A percentile compares a stretch with the other conserved stretches of the same genome.
These are phyloP conservation scores for Podila epicladia DNA, from an alignment of 192 early-diverging fungal species.

Conservation along the genomic window DNA sequence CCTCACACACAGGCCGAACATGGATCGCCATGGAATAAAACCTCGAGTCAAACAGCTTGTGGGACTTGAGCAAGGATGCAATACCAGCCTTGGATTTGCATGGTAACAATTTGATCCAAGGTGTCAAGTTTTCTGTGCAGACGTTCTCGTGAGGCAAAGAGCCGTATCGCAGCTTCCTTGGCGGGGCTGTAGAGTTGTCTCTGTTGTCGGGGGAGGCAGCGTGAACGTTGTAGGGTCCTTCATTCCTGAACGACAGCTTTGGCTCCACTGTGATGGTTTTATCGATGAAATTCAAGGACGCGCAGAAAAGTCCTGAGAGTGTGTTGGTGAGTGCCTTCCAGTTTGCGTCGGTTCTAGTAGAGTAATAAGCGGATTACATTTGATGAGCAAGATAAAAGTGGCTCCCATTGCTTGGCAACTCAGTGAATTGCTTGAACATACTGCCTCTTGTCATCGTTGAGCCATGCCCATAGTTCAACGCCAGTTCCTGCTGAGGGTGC, in stretches of 20 bases:
- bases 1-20: conserved; percentile 63
- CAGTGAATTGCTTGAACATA: conserved; percentile 3
- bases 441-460: conserved; percentile 60
- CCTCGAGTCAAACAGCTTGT: conserved; percentile 89
- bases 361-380: not conserved
- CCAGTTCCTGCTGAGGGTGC: conserved; percentile 74
- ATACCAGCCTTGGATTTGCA: conserved; percentile 94
- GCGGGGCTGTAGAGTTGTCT: not conserved
- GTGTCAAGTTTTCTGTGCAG: conserved; percentile 98
- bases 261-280: conserved; percentile 74
- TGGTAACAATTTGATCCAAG: conserved; percentile 96
- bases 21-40: conserved; percentile 92
- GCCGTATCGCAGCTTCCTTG: conserved; percentile 71
- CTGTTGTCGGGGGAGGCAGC: not conserved
- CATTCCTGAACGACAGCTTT: conserved; percentile 61
- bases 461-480: conserved; percentile 76
- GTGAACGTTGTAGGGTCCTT: conserved; percentile 52
- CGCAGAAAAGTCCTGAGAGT: conserved; percentile 94
- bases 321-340: conserved; percentile 94
- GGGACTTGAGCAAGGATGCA: conserved; percentile 88
- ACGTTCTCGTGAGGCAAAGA: conserved; percentile 91
- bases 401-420: not conserved
- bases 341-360: conserved; percentile 66
- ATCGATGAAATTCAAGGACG: conserved; percentile 95
- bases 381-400: not conserved